Conservation (phyloP, 2,329 filamentous ascomycete genomes). For the Chaetomium sp. region DNA sequence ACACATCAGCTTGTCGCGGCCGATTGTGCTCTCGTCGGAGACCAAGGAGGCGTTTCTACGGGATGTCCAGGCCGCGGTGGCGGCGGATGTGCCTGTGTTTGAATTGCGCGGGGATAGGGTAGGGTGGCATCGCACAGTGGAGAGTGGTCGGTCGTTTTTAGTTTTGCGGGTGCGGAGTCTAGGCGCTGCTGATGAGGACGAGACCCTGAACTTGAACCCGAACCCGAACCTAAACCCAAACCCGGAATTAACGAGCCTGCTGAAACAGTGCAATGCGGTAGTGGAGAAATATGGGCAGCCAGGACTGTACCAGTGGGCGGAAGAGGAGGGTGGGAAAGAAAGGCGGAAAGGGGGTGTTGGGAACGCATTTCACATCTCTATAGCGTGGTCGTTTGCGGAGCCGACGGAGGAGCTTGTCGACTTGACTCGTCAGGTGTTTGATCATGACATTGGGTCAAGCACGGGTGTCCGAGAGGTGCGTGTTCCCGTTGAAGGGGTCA, state of each 20-base stretch:
- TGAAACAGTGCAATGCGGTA: constrained; percentile 60
- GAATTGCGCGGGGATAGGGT: constrained; percentile 27
- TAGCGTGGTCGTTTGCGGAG: constrained; percentile 70
- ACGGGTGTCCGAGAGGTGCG: constrained; percentile 34
- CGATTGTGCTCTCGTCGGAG: constrained; percentile 67
- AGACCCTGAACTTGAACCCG: not conserved
- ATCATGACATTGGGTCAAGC: constrained; percentile 16
- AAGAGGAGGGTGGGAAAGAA: constrained; percentile 13
- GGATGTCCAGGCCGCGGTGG: constrained; percentile 41
- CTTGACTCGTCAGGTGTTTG: constrained; percentile 31
- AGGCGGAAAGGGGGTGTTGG: constrained; percentile 14
- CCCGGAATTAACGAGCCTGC: constrained; percentile 53
- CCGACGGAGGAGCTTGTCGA: constrained; percentile 40
- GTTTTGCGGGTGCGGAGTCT: constrained; percentile 56
- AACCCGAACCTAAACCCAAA: constrained; percentile 25
- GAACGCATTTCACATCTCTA: constrained; percentile 74
- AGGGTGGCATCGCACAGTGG: constrained; percentile 46
- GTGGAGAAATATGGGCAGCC: constrained; percentile 59
- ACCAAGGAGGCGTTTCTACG: constrained; percentile 63
- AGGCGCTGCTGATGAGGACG: not conserved
- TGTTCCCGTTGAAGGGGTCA: constrained; percentile 55
- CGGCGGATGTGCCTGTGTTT: constrained; percentile 29
- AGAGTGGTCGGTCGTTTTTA: constrained; percentile 73
- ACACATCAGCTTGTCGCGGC: constrained; percentile 84
- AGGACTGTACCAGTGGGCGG: constrained; percentile 53